phyloP scores from a whole-genome alignment of 306 rosid genomes.

The Inga laurina region DNA sequence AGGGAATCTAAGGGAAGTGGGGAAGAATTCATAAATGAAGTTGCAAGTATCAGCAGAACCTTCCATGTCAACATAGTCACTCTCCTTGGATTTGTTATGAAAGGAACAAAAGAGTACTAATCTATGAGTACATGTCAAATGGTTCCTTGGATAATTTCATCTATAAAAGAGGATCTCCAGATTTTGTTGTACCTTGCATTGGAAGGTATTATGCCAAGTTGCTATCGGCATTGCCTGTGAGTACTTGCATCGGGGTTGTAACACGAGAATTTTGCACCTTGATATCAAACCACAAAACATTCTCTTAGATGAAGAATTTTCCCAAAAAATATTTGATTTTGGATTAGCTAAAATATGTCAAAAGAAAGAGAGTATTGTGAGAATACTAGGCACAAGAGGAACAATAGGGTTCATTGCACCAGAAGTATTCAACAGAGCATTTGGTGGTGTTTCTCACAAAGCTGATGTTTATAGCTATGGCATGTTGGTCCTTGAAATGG shows the following conservation, averaged over 20 bases:
- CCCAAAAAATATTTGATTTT: neutral
- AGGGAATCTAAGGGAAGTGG: neutral
- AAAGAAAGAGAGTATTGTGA: neutral
- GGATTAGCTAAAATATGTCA: neutral
- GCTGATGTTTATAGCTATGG: constrained; percentile 32
- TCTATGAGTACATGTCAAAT: neutral
- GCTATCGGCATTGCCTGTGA: neutral
- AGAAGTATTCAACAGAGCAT: neutral
- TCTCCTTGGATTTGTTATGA: neutral
- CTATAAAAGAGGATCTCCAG: neutral
- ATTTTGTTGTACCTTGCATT: neutral
- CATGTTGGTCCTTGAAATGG: constrained; percentile 35
- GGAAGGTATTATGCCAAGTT: neutral
- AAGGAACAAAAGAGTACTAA: neutral
- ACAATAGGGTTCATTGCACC: neutral
- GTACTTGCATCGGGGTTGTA: neutral
- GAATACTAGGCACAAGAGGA: neutral
- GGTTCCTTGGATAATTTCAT: neutral
- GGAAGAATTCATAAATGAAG: neutral
- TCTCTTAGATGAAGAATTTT: neutral
- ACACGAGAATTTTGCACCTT: neutral
- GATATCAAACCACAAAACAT: neutral
- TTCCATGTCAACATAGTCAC: neutral
- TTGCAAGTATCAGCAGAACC: neutral
- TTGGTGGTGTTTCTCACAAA: constrained; percentile 24